These are phyloP conservation scores for Bruguiera hainesii DNA, from an alignment of 441 rosid species.

Conservation along the genomic window DNA sequence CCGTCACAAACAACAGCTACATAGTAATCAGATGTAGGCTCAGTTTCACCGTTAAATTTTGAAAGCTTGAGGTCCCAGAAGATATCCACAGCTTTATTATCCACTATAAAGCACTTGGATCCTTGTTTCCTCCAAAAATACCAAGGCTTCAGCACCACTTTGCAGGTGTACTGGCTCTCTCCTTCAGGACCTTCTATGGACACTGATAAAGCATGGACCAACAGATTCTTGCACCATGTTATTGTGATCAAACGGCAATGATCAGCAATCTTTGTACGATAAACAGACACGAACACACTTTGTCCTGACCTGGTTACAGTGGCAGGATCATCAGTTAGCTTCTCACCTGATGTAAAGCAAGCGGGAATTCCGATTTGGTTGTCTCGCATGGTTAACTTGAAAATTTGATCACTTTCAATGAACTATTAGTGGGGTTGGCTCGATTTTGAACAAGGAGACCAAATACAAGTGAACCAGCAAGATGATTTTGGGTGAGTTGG, in stretches of 20 bases:
- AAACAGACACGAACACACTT: conserved; percentile 60
- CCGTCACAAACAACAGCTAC: conserved; percentile 46
- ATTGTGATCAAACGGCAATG: conserved; percentile 50
- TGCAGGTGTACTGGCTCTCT: conserved; percentile 39
- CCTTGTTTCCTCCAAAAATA: conserved; percentile 57
- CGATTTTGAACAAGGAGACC: too few relatives aligned
- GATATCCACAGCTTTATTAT: conserved; percentile 37
- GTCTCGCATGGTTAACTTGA: conserved; percentile 38
- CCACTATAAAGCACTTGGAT: conserved; percentile 33
- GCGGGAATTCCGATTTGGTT: conserved; percentile 55
- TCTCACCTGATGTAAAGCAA: conserved; percentile 54
- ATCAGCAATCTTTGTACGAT: conserved; percentile 55
- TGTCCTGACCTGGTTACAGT: conserved; percentile 59
- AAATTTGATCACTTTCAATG: conserved; percentile 5
- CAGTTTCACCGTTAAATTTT: conserved; percentile 50
- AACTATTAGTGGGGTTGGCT: neutral
- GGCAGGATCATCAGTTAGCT: conserved; percentile 42
- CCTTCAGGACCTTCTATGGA: conserved; percentile 38
- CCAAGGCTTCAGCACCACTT: conserved; percentile 54
- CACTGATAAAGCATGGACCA: conserved; percentile 48
- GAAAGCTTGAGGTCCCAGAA: conserved; percentile 51
- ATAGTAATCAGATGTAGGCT: conserved; percentile 42
- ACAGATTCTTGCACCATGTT: conserved; percentile 53
- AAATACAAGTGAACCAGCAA: neutral
- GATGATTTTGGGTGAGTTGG: conserved; percentile 25